Evolutionary conservation across 352 stramenopile genomes (phyloP), one percentile per base, ranked within the genome.

Genomic region (Globisporangium nodosum): DNA sequence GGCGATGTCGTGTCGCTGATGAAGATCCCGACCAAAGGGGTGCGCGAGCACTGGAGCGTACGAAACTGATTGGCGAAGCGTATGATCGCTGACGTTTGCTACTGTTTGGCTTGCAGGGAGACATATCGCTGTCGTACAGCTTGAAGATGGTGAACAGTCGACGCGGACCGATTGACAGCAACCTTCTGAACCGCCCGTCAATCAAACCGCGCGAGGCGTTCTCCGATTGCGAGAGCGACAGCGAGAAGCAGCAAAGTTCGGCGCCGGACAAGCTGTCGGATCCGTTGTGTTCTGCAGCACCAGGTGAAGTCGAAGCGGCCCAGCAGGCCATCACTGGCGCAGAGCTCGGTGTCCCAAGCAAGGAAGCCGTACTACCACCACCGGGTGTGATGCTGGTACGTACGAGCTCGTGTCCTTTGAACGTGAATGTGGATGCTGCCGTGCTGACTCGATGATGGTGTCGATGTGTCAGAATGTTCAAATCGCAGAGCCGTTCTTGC

Each of bases 1-100:
- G 69, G 74, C 9, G 81, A 90, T 58, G 73, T 70, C 7, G 64
- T 90, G 7, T 88, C 81, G 13, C 50, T 90, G 9, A 60, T 88
- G 47, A 72, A 69, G 49, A 80, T 85, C 62, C 69, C 64, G 35
- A 66, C 56, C 43, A 63, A 78, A 31, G 66, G 73, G 54, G 79
- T 89, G 66, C 53, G 72, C 37, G 15, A 18, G 3, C 5, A 16
- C 35, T 21, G n/a, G 24, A 30, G n/a, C 27, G 30, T 60, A 37
- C 12, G 37, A 43, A 1, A 43, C 37, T 13, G 18, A 12, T 20
- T 16, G 13, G 49, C 2, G 40, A 47, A 20, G 5, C 39, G 13
- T 7, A 20, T 12, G 40, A 18, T 47, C 11, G 15, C 31, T 43
- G 24, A 16, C 9, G 16, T 33, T 18, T 31, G 45, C 42, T 40